Evolutionary conservation across 2,329 filamentous ascomycete species (phyloP), one percentile per base, ranked within the genome.

Genomic region (Exophiala spinifera): DNA sequence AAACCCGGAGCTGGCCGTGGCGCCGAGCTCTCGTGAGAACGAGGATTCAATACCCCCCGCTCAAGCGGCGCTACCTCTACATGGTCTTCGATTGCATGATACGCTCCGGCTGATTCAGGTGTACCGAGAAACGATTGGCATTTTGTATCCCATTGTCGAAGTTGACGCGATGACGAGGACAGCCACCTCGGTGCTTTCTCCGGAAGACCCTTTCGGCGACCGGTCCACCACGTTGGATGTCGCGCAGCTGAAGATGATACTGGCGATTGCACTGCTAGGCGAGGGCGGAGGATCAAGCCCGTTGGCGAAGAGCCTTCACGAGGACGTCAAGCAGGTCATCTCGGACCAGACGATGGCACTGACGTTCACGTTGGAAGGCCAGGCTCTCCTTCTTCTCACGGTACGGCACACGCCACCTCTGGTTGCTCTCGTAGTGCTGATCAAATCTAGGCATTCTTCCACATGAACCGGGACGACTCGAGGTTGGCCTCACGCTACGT

Each of bases 401-500:
- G 53, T 56, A 15, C 43, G 53, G 21, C 14, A 39, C 28, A 31
- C 28, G 8, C 3, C 28, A 19, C 19, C 5, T 14, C 11, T n/a
- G 10, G 25, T n/a, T n/a, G 1, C 14, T 39, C 14, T 37, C 19
- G 15, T 37, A 14, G 21, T 43, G 23, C 21, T 21, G 19, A 44
- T 8, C 13, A 11, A 7, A 28, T 14, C 36, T 7, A 50, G 53
- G 47, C 47, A 13, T 55, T 51, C 28, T 55, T 46, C 37, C 53
- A 55, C 39, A 11, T 51, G 20, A 51, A 51, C 28, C 47, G 51
- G 23, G 53, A 55, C 23, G 53, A 55, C 36, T 42, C 21, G 46
- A 48, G 53, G 13, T 36, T 51, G 7, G 53, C 53, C 15, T 55
- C 53, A 21, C 53, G 53, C 25, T 55, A 55, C 44, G 37, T 55